Evolutionary conservation across 1,284 basidiomycete species (phyloP), one percentile per base, ranked within the genome.

Genomic region (Apiotrichum porosum): DNA sequence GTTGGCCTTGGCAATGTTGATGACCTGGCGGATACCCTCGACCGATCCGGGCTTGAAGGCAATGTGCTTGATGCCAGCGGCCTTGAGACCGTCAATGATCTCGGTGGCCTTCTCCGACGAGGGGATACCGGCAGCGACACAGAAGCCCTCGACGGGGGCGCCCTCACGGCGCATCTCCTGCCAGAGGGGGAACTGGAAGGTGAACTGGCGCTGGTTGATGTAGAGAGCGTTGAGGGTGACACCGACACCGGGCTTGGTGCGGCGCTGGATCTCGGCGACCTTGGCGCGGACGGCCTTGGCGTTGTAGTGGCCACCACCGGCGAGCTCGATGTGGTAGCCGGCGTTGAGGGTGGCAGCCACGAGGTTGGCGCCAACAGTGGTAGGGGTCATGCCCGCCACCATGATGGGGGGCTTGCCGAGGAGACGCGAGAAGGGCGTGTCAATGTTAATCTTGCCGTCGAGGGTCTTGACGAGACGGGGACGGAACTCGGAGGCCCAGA

Each of bases 341-440:
- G 94, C 93, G 62, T 88, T 83, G 60, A 97, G 83, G 32, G 94
- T 81, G 8, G 94, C 92, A 51, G 84, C 83, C 58, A 95, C 91
- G 70, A 95, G 91, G 36, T 89, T 89, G 42, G 85, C 85, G 66
- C 91, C 85, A 56, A 97, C 92, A 19, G 92, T 97, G 1, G 84
- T 85, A 1, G 92, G 92, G 0, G 92, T 95, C 95, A 98, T 98
- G 58, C 94, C 95, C 40, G 91, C 91, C 39, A 98, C 91, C 92
- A 97, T 97, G 73, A 98, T 85, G 17, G 94, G 94, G 1, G 94
- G 83, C 76, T 97, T 97, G 60, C 91, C 90, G 31, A 97, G 76
- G 42, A 97, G 81, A 55, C 94, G 87, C 46, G 93, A 95, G 80
- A 95, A 94, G 6, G 91, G 86, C 0, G 94, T 97, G 73, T 98